Conservation (phyloP, 176 grass and related monocot genomes). For the Oryza australiensis region DNA sequence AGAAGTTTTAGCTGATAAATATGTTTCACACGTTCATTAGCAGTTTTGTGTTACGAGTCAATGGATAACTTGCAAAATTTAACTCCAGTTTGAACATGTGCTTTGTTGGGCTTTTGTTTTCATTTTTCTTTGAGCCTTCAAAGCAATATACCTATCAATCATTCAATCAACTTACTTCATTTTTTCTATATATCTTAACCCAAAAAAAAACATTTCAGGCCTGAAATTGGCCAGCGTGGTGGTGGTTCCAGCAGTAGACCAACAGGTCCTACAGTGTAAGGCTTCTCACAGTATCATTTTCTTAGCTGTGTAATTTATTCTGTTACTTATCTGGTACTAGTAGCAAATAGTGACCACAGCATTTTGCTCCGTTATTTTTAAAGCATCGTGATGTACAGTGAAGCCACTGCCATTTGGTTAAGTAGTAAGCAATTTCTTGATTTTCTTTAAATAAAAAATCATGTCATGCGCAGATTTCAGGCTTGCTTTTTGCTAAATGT, state of each 20-base stretch:
- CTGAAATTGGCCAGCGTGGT: slow-evolving; percentile 46
- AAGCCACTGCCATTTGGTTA: not conserved
- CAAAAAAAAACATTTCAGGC: slow-evolving; percentile 36
- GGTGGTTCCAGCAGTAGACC: slow-evolving; percentile 46
- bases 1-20: not conserved
- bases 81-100: not conserved
- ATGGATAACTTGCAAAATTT: not conserved
- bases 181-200: slow-evolving; percentile 28
- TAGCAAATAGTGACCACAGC: not conserved
- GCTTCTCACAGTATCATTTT: slow-evolving; percentile 1
- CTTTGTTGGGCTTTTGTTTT: not conserved
- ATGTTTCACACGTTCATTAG: not conserved
- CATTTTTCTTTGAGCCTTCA: not conserved
- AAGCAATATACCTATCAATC: not conserved
- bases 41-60: not conserved
- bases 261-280: slow-evolving; percentile 53
- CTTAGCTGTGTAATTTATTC: not conserved
- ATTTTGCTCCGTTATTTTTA: not conserved
- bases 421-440: slow-evolving; percentile 2
- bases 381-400: not conserved
- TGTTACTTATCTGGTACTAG: not conserved
- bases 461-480: not conserved
- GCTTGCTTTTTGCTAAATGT: not conserved
- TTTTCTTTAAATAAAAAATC: not conserved
- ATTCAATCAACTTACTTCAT: not conserved